These are phyloP conservation scores for Malania oleifera DNA, from an alignment of 164 flowering plant species.

Conservation along the genomic window DNA sequence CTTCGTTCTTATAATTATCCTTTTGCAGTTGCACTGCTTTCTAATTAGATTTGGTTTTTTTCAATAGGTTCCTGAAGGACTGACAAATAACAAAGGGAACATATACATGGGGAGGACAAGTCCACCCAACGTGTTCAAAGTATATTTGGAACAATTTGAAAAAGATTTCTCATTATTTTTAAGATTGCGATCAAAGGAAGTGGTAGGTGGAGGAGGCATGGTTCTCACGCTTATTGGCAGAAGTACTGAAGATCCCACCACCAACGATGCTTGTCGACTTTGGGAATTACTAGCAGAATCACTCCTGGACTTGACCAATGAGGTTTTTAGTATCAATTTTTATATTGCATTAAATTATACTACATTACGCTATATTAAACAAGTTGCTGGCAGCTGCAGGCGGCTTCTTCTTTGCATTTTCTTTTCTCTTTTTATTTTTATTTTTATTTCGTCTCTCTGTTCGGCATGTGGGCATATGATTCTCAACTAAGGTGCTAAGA, in stretches of 20 bases:
- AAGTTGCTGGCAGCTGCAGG: no score
- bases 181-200: background rate
- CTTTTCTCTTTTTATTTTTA: background rate
- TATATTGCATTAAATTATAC: no score
- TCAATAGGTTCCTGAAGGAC: slow-evolving; percentile 4
- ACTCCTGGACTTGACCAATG: background rate
- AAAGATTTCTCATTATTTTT: slow-evolving; percentile 9
- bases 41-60: background rate
- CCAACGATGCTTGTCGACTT: background rate
- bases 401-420: background rate
- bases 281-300: slow-evolving; percentile 6
- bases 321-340: background rate
- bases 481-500: no score
- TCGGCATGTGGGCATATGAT: no score
- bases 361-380: no score
- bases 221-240: background rate
- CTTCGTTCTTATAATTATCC: no score
- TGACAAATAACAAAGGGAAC: slow-evolving; percentile 6
- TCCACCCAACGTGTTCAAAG: slow-evolving; percentile 1
- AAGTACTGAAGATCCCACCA: slow-evolving; percentile 2
- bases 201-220: background rate
- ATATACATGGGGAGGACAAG: slow-evolving; percentile 5
- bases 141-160: background rate
- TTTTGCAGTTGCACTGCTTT: no score
- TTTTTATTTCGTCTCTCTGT: no score